phyloP scores from a whole-genome alignment of 1,284 basidiomycete species.

The Ganoderma meredithae region DNA sequence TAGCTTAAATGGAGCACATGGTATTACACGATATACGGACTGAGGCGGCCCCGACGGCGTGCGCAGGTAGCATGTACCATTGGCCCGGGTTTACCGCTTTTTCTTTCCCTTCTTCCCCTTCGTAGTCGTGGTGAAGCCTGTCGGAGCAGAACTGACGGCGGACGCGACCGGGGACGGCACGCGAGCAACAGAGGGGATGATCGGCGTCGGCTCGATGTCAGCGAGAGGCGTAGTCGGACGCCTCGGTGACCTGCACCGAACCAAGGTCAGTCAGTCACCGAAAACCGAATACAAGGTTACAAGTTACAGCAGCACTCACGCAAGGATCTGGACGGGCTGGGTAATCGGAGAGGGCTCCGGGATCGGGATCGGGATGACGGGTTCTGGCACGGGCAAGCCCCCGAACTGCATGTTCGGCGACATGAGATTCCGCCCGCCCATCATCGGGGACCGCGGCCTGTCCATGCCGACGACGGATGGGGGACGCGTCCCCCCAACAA shows the following conservation, averaged over 20 bases:
- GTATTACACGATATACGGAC: neutral
- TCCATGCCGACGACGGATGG: conserved; percentile 18
- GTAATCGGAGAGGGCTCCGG: conserved; percentile 26
- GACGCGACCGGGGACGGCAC: conserved; percentile 29
- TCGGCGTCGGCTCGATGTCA: conserved; percentile 22
- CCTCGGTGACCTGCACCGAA: conserved; percentile 20
- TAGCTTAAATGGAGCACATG: too few relatives aligned
- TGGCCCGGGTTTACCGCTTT: conserved; percentile 18
- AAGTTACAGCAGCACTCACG: conserved; percentile 18
- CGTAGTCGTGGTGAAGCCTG: conserved; percentile 21
- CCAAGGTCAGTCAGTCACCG: too few relatives aligned
- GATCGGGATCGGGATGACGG: conserved; percentile 29
- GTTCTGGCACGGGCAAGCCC: conserved; percentile 6
- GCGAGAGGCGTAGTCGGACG: conserved; percentile 19
- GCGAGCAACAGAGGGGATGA: conserved; percentile 24
- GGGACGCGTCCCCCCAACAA: conserved; percentile 27
- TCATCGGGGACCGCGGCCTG: conserved; percentile 30
- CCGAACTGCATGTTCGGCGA: conserved; percentile 21
- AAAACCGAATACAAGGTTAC: neutral
- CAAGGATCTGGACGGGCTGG: conserved; percentile 23
- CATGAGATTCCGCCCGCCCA: conserved; percentile 25
- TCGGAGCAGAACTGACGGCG: conserved; percentile 25
- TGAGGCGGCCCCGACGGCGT: neutral
- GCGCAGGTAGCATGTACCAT: neutral
- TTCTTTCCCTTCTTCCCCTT: conserved; percentile 36